Conservation (phyloP, 192 early-diverging fungal species). For the Dissophora globulifera region DNA sequence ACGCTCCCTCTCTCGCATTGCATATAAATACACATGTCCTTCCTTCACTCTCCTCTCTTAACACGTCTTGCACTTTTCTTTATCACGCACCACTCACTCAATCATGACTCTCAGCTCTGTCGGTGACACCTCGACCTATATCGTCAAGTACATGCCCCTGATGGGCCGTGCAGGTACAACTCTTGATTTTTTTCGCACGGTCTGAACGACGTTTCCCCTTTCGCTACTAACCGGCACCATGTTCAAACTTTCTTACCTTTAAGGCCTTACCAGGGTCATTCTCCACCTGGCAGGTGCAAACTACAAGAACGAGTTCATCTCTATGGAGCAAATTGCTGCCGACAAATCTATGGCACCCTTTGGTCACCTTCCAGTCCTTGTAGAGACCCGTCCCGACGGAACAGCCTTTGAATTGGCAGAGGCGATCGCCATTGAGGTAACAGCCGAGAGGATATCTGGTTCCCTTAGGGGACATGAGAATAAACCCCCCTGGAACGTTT, state of each 20-base stretch:
- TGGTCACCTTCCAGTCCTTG: conserved; percentile 39
- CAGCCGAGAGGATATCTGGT: too few species aligned
- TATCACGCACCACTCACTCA: too few species aligned
- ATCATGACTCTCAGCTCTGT: too few species aligned
- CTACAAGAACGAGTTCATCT: conserved; percentile 34
- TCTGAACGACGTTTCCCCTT: too few species aligned
- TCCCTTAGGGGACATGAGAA: too few species aligned
- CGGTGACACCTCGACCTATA: conserved; percentile 26
- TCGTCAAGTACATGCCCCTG: conserved; percentile 43
- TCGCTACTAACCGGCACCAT: too few species aligned
- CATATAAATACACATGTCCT: too few species aligned
- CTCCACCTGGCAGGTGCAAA: conserved; percentile 32
- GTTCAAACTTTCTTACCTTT: neutral
- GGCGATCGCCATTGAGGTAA: conserved; percentile 39
- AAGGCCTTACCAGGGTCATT: conserved; percentile 17
- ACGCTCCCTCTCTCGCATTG: too few species aligned
- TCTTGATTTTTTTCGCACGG: neutral
- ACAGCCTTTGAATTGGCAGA: conserved; percentile 40
- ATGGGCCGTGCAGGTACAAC: conserved; percentile 36
- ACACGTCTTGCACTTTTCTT: too few species aligned
- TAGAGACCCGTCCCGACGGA: conserved; percentile 22
- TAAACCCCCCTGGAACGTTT: too few species aligned
- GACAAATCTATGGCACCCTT: conserved; percentile 20
- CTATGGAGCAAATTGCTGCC: conserved; percentile 8
- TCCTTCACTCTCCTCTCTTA: too few species aligned